Evolutionary conservation across 306 rosid species (phyloP).

Genomic region (Luffa acutangula): DNA sequence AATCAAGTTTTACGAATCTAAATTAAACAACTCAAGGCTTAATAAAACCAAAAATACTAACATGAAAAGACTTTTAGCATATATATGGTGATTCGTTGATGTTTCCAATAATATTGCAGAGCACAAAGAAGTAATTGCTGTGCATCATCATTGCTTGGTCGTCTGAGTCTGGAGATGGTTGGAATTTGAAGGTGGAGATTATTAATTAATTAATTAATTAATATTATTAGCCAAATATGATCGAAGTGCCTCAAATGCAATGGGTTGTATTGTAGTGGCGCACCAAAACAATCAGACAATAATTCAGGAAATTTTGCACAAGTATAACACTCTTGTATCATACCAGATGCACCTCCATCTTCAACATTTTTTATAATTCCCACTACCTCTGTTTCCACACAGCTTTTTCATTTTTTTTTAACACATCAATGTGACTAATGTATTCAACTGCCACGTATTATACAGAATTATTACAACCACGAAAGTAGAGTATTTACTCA

Average conservation of each 20-base stretch:
- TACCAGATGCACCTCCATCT: not conserved
- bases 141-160: not conserved
- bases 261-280: not conserved
- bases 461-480: not conserved
- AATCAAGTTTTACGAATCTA: not conserved
- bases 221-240: not conserved
- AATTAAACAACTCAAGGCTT: too few species aligned
- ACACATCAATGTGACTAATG: not conserved
- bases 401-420: not conserved
- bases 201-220: not conserved
- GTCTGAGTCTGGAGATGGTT: not conserved
- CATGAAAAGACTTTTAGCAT: too few species aligned
- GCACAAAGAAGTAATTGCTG: not conserved
- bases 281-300: not conserved
- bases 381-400: not conserved
- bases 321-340: not conserved
- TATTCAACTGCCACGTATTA: not conserved
- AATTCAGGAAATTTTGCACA: not conserved
- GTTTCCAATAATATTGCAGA: not conserved
- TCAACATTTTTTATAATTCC: not conserved
- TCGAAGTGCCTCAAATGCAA: not conserved
- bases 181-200: not conserved
- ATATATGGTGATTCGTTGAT: too few species aligned
- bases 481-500: not conserved
- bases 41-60: too few species aligned